A percentile compares a stretch with the other conserved stretches of the same genome.
Conservation (phyloP, 305 asterid species). For the Fraxinus velutina region DNA sequence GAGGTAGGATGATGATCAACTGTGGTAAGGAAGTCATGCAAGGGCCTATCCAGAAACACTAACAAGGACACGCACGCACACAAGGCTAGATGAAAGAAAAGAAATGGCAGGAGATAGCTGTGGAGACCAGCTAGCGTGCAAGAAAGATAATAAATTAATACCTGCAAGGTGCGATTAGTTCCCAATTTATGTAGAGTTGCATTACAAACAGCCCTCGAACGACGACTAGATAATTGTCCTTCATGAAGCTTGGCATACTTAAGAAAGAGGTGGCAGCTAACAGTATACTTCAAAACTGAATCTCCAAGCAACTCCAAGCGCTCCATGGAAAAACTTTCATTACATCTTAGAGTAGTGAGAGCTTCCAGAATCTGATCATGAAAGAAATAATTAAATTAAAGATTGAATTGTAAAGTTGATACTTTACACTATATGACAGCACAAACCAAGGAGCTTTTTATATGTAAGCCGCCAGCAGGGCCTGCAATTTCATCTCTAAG, state of each 20-base stretch:
- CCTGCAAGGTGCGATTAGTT: constrained; percentile 72
- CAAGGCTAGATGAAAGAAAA: neutral
- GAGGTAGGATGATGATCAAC: neutral
- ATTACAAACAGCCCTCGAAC: constrained; percentile 56
- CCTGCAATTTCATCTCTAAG: constrained; percentile 62
- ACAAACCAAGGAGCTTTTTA: constrained; percentile 76
- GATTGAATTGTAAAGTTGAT: neutral
- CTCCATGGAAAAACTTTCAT: constrained; percentile 91
- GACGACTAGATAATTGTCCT: constrained; percentile 57
- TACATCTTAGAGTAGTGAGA: constrained; percentile 73
- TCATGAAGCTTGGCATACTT: constrained; percentile 69
- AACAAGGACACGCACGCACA: neutral
- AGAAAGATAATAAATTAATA: constrained; percentile 18
- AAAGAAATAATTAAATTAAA: constrained; percentile 22
- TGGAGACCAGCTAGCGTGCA: constrained; percentile 5
- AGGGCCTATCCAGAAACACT: neutral
- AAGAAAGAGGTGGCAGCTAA: constrained; percentile 73
- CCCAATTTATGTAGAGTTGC: constrained; percentile 71
- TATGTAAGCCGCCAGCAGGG: constrained; percentile 35
- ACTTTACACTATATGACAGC: constrained; percentile 9
- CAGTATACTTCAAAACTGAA: constrained; percentile 73
- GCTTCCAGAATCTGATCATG: constrained; percentile 78
- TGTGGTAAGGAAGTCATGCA: neutral
- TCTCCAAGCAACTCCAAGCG: constrained; percentile 96
- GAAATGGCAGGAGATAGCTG: neutral